phyloP scores from a whole-genome alignment of 257 asterid genomes.

The Solanum bulbocastanum region DNA sequence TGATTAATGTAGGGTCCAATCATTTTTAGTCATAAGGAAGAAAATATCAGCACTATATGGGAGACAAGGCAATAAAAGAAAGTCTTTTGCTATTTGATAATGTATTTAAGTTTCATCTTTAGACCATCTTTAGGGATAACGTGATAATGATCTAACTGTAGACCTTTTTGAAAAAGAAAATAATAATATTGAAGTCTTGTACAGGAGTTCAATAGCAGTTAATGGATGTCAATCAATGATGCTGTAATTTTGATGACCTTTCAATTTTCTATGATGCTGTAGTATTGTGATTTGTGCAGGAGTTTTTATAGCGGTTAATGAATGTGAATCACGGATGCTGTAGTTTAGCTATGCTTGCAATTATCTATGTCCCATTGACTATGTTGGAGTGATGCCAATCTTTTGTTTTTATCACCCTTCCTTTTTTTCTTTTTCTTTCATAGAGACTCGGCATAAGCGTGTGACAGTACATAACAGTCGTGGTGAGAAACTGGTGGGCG shows the following conservation, averaged over 20 bases:
- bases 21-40: neutral
- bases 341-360: neutral
- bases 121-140: neutral
- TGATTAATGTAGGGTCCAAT: neutral
- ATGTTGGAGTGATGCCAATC: neutral
- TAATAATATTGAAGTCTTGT: neutral
- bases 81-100: neutral
- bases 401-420: neutral
- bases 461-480: slow-evolving; percentile 40
- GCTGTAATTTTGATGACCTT: neutral
- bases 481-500: slow-evolving; percentile 72
- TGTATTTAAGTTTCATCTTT: neutral
- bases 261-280: neutral
- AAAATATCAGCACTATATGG: neutral
- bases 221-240: neutral
- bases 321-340: neutral
- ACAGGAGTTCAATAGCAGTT: neutral
- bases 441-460: slow-evolving; percentile 36
- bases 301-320: neutral
- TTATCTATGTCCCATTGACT: neutral
- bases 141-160: neutral
- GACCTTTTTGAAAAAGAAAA: neutral
- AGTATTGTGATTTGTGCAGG: neutral
- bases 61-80: neutral
- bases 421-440: neutral